Percentiles rank a stretch among this genome's conserved stretches.
phyloP scores from a whole-genome alignment of 768 basidiomycete species.

The Tylopilus plumbeoviolaceoides region DNA sequence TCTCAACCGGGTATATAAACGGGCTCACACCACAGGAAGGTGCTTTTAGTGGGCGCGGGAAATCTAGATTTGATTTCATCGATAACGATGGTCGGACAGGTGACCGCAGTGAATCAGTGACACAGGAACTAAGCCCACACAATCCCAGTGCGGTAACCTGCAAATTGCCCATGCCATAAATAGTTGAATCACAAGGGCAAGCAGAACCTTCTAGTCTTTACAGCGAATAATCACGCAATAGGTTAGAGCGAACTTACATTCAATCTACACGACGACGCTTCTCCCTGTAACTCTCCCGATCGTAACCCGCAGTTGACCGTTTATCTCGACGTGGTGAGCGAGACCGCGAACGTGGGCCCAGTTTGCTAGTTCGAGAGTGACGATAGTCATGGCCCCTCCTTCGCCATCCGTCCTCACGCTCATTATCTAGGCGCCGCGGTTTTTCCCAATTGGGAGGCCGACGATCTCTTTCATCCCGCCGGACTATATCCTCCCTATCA shows the following conservation, averaged over 20 bases:
- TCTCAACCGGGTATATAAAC: slow-evolving; percentile 14
- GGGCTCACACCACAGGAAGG: not conserved
- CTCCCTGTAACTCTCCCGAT: slow-evolving; percentile 37
- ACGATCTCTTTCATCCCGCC: slow-evolving; percentile 20
- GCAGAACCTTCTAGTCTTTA: not conserved
- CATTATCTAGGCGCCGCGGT: slow-evolving; percentile 23
- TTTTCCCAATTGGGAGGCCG: slow-evolving; percentile 22
- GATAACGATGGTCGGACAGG: slow-evolving; percentile 13
- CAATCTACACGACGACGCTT: slow-evolving; percentile 59
- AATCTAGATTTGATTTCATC: slow-evolving; percentile 7
- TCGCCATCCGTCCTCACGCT: slow-evolving; percentile 17
- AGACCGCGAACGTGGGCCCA: slow-evolving; percentile 31
- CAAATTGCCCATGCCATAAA: not conserved
- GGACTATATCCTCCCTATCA: slow-evolving; percentile 21
- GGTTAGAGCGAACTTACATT: slow-evolving; percentile 19
- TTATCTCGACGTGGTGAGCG: slow-evolving; percentile 30
- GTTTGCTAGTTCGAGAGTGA: slow-evolving; percentile 16
- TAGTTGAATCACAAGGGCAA: not conserved
- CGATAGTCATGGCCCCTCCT: slow-evolving; percentile 16
- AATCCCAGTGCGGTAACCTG: slow-evolving; percentile 11
- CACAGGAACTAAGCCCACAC: slow-evolving; percentile 4
- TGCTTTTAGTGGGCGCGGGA: not conserved
- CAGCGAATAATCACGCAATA: not conserved
- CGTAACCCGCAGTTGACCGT: slow-evolving; percentile 26
- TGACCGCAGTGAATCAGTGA: not conserved